A percentile compares a stretch with the other conserved stretches of the same genome.
phyloP scores from a whole-genome alignment of 2,329 filamentous ascomycete genomes.

The Tolypocladium cylindrosporum region DNA sequence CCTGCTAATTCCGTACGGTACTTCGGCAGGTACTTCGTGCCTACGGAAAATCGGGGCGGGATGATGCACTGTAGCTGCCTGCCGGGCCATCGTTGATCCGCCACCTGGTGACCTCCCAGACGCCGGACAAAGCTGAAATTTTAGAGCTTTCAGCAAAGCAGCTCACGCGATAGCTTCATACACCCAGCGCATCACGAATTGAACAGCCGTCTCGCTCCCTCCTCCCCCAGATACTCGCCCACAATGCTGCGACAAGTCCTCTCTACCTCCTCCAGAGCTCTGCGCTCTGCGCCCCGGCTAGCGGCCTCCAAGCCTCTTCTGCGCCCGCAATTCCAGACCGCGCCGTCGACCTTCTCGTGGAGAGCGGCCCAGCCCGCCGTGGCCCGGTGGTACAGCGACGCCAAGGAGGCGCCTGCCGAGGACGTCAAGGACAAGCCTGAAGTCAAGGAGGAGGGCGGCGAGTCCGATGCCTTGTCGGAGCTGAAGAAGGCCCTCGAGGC shows the following conservation, averaged over 20 bases:
- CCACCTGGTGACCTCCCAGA: constrained; percentile 2
- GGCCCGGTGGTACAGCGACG: constrained; percentile 40
- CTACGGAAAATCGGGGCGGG: background rate
- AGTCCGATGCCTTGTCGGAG: constrained; percentile 27
- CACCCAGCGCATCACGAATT: background rate
- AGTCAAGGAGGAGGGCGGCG: constrained; percentile 15
- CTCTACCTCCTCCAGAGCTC: constrained; percentile 31
- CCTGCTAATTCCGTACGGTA: background rate
- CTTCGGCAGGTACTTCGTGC: background rate
- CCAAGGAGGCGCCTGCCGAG: constrained; percentile 24
- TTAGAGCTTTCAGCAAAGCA: constrained; percentile 10
- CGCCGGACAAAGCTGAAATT: constrained; percentile 13
- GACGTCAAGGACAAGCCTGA: constrained; percentile 8
- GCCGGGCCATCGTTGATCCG: constrained; percentile 8
- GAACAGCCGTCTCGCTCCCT: constrained; percentile 4
- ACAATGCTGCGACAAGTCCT: constrained; percentile 38
- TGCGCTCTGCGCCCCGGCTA: constrained; percentile 29
- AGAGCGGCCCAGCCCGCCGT: constrained; percentile 24
- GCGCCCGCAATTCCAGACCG: constrained; percentile 26
- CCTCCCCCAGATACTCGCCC: constrained; percentile 2
- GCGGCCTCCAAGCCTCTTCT: constrained; percentile 23
- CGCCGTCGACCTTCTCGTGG: constrained; percentile 23
- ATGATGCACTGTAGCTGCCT: background rate
- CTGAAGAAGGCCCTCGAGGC: constrained; percentile 42
- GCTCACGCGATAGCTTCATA: constrained; percentile 1